Conservation (phyloP, 805 yeast genomes). For the Tetrapisispora namnaoensis region DNA sequence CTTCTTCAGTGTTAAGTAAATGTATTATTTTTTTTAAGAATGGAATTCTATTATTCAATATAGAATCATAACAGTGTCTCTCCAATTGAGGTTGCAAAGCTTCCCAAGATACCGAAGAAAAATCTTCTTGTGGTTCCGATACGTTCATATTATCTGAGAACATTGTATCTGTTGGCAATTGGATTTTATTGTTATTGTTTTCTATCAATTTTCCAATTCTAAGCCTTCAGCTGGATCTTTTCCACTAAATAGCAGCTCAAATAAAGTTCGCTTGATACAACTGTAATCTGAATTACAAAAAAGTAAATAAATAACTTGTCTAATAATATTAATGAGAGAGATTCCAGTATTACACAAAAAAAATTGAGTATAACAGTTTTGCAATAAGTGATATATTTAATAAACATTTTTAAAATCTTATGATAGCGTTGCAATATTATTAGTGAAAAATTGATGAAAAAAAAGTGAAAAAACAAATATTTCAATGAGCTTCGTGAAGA, state of each 20-base stretch:
- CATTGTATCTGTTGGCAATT: not conserved
- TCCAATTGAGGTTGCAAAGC: slow-evolving; percentile 15
- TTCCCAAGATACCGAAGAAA: slow-evolving; percentile 12
- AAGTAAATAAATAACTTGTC: no score
- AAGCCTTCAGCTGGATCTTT: not conserved
- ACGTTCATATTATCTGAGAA: not conserved
- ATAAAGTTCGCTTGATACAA: no score
- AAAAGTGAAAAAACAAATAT: not conserved
- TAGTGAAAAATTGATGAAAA: no score
- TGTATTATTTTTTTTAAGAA: slow-evolving; percentile 18
- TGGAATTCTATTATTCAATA: slow-evolving; percentile 19
- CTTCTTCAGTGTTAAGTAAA: slow-evolving; percentile 10
- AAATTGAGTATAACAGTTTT: no score
- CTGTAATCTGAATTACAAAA: no score
- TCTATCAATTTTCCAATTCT: not conserved
- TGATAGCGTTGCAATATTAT: no score
- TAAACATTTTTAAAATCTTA: no score
- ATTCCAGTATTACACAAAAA: no score
- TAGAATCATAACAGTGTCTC: slow-evolving; percentile 16
- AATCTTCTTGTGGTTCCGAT: not conserved
- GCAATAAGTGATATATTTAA: no score
- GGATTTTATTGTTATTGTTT: not conserved
- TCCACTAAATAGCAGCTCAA: not conserved
- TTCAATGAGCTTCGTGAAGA: not conserved
- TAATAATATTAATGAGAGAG: no score